Conservation (phyloP, 2,329 filamentous ascomycete genomes). For the Aspergillus neoniger region DNA sequence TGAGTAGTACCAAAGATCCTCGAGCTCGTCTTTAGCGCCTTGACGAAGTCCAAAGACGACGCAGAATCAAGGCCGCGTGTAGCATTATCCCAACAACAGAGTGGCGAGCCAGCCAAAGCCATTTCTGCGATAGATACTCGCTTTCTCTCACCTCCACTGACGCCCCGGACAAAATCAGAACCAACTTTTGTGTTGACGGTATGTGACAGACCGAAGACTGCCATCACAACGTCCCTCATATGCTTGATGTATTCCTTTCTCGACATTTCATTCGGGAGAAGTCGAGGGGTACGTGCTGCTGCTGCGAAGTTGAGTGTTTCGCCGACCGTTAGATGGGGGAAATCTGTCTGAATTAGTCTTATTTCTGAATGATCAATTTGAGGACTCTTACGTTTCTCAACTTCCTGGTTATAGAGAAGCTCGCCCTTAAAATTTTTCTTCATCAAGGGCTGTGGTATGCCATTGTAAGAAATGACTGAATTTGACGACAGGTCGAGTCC, state of each 20-base stretch:
- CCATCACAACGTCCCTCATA: no score
- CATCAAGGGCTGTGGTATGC: conserved; percentile 67
- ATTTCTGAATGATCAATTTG: no score
- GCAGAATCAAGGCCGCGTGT: conserved; percentile 57
- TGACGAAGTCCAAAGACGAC: conserved; percentile 60
- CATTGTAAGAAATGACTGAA: conserved; percentile 79
- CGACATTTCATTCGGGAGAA: conserved; percentile 42
- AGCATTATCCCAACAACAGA: conserved; percentile 50
- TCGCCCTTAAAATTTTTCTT: conserved; percentile 56
- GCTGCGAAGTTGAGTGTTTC: conserved; percentile 60
- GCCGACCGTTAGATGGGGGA: conserved; percentile 59
- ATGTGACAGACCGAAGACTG: conserved; percentile 30
- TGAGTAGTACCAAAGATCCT: conserved; percentile 53
- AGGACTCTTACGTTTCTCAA: conserved; percentile 37
- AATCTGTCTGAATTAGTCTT: conserved; percentile 34
- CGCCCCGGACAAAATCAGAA: conserved; percentile 61
- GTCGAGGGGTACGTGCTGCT: conserved; percentile 51
- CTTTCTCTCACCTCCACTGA: conserved; percentile 63
- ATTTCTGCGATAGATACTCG: conserved; percentile 53
- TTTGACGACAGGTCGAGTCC: conserved; percentile 70
- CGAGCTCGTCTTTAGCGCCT: conserved; percentile 53
- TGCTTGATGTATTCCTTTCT: conserved; percentile 30
- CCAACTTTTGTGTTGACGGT: conserved; percentile 51
- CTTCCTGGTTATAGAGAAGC: conserved; percentile 43
- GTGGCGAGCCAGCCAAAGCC: conserved; percentile 35